Evolutionary conservation across 108 stramenopile species (phyloP), one percentile per base, ranked within the genome.

Genomic region (Seminavis robusta): DNA sequence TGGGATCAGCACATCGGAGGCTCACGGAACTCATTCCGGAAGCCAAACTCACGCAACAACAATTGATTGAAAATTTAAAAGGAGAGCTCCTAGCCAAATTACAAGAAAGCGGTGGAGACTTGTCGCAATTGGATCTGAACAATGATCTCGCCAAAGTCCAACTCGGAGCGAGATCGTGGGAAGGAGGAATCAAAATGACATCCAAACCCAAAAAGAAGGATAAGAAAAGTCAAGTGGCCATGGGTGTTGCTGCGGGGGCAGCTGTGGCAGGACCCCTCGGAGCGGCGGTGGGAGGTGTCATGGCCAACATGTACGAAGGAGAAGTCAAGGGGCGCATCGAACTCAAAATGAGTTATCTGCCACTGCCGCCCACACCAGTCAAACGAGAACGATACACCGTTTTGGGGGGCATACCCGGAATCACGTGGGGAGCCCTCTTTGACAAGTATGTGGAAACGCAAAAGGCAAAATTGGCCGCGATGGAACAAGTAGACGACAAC

Each of bases 191-290:
- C 26, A 84, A 84, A 52, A 58, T 91, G 53, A 78, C 81, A 0
- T 78, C 81, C 21, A 91, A 91, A 68, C 89, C 89, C 2, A 47
- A 81, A 26, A 80, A 80, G 25, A 82, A 87, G 49, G 79, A 84
- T 37, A 91, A 91, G 56, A 81, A 81, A 52, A 67, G 80, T 21
- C 89, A 91, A 61, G 55, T 80, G 17, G 65, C 79, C 15, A 21
- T 65, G 13, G 89, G 67, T 31, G 79, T 79, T 8, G 85, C 80
- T 0, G 89, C 84, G 3, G 89, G 89, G 6, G 89, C 83, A 9
- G 72, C 76, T 73, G 67, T 87, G 20, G 89, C 85, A 1, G 89
- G 89, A 1, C 89, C 89, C 19, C 62, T 72, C 1, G 89, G 89
- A n/a, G 89, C 89, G n/a, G 89, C 89, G 0, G 85, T 79, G 16